phyloP scores from a whole-genome alignment of 2,329 filamentous ascomycete genomes.

The Pseudogymnoascus sp. region DNA sequence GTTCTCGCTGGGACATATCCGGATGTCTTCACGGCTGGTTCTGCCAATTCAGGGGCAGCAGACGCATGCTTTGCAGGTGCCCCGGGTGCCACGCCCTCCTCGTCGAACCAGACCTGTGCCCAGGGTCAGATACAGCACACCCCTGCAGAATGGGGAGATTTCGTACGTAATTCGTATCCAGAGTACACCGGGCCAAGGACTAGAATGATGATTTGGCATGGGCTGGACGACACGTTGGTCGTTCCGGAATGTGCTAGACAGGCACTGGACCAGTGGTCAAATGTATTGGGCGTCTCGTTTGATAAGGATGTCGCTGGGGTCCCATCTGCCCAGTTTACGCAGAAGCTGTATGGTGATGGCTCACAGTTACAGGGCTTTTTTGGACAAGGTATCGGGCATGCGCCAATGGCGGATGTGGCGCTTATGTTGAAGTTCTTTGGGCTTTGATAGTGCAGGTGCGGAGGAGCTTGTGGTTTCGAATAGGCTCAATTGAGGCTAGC shows the following conservation, averaged over 20 bases:
- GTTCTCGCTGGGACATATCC: constrained; percentile 38
- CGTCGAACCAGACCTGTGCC: constrained; percentile 46
- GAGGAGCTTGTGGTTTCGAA: too few relatives aligned
- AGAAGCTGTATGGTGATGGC: too few relatives aligned
- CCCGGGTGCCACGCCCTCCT: constrained; percentile 33
- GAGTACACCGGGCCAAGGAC: constrained; percentile 31
- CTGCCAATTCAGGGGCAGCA: constrained; percentile 31
- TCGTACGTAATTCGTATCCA: constrained; percentile 32
- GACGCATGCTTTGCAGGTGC: constrained; percentile 32
- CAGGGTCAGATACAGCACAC: constrained; percentile 15
- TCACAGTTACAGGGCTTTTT: too few relatives aligned
- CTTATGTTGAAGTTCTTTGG: too few relatives aligned
- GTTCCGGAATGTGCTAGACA: constrained; percentile 32
- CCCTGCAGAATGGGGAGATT: constrained; percentile 39
- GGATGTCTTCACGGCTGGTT: constrained; percentile 35
- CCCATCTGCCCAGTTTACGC: too few relatives aligned
- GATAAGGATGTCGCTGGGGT: constrained; percentile 21
- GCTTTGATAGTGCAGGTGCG: too few relatives aligned
- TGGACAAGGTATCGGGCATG: too few relatives aligned
- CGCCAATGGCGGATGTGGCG: too few relatives aligned
- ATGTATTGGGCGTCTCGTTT: constrained; percentile 33
- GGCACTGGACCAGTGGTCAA: constrained; percentile 37
- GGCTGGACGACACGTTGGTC: constrained; percentile 29
- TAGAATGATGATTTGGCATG: constrained; percentile 32
- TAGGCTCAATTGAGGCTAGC: too few relatives aligned